phyloP scores from a whole-genome alignment of 2,329 filamentous ascomycete species.

The Trichoderma breve region DNA sequence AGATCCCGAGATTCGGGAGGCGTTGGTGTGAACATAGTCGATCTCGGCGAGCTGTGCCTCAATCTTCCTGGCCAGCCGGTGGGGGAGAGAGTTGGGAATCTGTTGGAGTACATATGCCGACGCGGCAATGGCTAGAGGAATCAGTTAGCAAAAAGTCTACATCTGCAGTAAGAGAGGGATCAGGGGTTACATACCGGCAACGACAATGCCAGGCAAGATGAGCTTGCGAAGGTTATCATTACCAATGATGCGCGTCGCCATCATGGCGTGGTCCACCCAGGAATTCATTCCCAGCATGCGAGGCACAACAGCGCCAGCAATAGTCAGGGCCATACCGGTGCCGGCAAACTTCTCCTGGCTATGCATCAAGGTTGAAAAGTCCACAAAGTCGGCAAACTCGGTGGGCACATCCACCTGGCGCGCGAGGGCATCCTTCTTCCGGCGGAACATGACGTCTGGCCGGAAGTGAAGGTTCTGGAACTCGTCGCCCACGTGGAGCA shows the following conservation, averaged over 20 bases:
- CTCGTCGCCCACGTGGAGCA: slow-evolving; percentile 84
- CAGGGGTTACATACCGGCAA: slow-evolving; percentile 64
- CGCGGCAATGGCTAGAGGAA: slow-evolving; percentile 63
- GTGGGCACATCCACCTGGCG: slow-evolving; percentile 84
- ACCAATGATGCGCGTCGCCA: slow-evolving; percentile 75
- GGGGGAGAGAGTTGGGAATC: slow-evolving; percentile 85
- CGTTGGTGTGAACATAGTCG: slow-evolving; percentile 91
- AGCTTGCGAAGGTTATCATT: slow-evolving; percentile 77
- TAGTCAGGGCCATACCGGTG: slow-evolving; percentile 89
- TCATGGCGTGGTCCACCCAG: slow-evolving; percentile 86
- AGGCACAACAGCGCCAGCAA: slow-evolving; percentile 80
- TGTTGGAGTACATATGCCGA: slow-evolving; percentile 79
- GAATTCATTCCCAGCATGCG: slow-evolving; percentile 78
- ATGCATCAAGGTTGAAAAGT: slow-evolving; percentile 77
- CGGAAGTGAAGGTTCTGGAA: slow-evolving; percentile 85
- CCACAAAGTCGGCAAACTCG: slow-evolving; percentile 91
- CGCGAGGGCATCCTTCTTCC: slow-evolving; percentile 75
- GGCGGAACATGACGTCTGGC: slow-evolving; percentile 90
- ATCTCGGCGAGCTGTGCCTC: slow-evolving; percentile 74
- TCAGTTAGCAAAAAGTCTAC: slow-evolving; percentile 16
- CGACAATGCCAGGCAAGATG: slow-evolving; percentile 74
- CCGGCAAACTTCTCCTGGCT: slow-evolving; percentile 92
- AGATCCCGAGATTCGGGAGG: slow-evolving; percentile 76
- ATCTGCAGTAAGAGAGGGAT: neutral
- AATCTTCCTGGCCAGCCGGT: slow-evolving; percentile 81